Base-by-base conservation (phyloP, 192 early-diverging fungal species). In the Lobosporangium transversale region DNA sequence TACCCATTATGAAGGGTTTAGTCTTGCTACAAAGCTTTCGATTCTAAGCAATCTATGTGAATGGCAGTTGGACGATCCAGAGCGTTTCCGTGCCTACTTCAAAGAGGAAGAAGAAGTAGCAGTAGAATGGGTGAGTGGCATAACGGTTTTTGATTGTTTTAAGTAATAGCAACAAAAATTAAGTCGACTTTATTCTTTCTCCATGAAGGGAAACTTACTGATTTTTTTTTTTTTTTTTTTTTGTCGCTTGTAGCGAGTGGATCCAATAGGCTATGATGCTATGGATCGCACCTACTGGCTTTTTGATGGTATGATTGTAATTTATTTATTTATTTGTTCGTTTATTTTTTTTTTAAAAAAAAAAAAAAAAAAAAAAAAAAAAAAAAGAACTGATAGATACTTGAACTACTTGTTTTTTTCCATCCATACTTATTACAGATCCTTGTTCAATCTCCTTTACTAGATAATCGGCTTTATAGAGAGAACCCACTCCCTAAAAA, bases 11-110 rank as follows among this genome's bases (percentile, higher is more conserved):
- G 70, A 62, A 24, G 40, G 30, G 12, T 61, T 58, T 20, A 78
- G 58, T 18, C 53, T 49, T 55, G 18, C 56, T 12, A 45, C 52
- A 17, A 67, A 70, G 47, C 42, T 61, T 48, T 48, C 58, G 26
- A 78, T 61, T 18, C n/a, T 48, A 44, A 20, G 42, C 21, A 58
- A 70, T 18, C 63, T 87, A 12, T 84, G 82, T 50, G 84, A 93
- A 74, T 90, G 89, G 87, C 90, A 93, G 68, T 64, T 90, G 43
- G 90, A 92, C 48, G 82, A 86, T 60, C 81, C 87, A n/a, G 91
- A 93, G 35, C 74, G 79, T 26, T 86, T 93, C 32, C 81, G 88
- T 15, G 69, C 80, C 5, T 69, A 80, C 33, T 56, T 90, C 30
- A 76, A 79, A 21, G 70, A 56, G 10, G 89, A 89, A 33, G 86